Base-by-base conservation (phyloP, 331 rosid genomes). In the Malus hybrid region DNA sequence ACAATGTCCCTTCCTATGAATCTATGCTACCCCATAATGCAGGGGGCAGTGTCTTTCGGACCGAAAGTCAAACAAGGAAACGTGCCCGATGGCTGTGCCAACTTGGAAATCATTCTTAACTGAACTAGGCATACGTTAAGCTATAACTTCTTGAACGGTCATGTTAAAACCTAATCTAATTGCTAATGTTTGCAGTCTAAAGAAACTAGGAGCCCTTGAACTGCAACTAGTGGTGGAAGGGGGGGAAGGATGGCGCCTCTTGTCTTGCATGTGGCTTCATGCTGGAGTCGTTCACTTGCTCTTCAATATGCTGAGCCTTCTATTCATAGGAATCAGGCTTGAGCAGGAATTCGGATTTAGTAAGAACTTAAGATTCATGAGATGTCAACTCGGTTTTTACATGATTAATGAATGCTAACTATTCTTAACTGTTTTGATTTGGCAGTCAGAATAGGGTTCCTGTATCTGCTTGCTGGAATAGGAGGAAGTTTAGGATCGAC, bases 191-290 rank as follows among this genome's bases (percentile, higher is more conserved):
- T 81, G 79, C 85, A 95, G 99, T 85, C 80, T 92, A 73, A 74
- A 71, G 67, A 15, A 67, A 34, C 68, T 86, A 73, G 99, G 99
- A 24, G 99, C 88, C 15, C 86, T 95, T 28, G 91, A 89, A 53
- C 66, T 15, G 82, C 70, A 72, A 6, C 70, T 72, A 10, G 89
- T 87, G 77, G 85, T 86, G 83, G 80, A 85, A 0, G 32, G 71
- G 0, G 80, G 87, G 6, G 87, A 95, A 88, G 72, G 39, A 63
- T 95, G 97, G 99, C 86, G 99, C n/a, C 87, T 87, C 74, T 6
- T 95, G 7, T 33, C 97, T 5, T 88, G 97, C 88, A 90, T 90
- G 84, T 95, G 96, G 89, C 99, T 95, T 81, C 99, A 95, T 44
- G 99, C 89, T 61, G 99, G 97, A 55, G 92, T 92, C 5, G 52